A percentile compares a stretch with the other conserved stretches of the same genome.
Evolutionary conservation across 306 rosid species (phyloP).

Genomic region (Oemleria cerasiformis): DNA sequence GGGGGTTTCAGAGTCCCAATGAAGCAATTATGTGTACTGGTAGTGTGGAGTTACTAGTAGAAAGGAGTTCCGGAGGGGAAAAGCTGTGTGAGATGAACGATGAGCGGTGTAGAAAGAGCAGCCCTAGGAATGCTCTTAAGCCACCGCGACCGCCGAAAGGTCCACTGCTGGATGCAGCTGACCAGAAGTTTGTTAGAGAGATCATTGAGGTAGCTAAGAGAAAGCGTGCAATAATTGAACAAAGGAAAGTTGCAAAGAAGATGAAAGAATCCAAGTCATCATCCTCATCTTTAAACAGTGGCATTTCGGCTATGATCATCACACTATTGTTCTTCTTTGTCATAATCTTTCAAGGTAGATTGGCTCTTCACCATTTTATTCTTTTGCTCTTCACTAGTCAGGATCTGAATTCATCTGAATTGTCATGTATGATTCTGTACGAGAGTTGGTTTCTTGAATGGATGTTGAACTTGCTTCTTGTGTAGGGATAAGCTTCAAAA

Average conservation of each 20-base stretch:
- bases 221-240: conserved; percentile 61
- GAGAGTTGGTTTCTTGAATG: neutral
- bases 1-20: conserved; percentile 33
- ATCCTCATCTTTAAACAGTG: conserved; percentile 34
- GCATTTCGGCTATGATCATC: conserved; percentile 56
- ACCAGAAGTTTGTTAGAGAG: conserved; percentile 57
- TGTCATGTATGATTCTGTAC: neutral
- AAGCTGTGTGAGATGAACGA: conserved; percentile 9
- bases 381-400: neutral
- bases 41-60: conserved; percentile 34
- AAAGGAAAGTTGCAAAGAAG: conserved; percentile 51
- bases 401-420: neutral
- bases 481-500: conserved; percentile 11
- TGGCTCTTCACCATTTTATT: conserved; percentile 7
- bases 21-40: conserved; percentile 33
- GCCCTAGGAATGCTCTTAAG: conserved; percentile 53
- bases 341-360: conserved; percentile 57
- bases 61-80: conserved; percentile 29
- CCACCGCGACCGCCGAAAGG: conserved; percentile 78
- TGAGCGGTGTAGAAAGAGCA: conserved; percentile 27
- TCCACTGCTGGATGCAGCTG: conserved; percentile 65
- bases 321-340: conserved; percentile 51
- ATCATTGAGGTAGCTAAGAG: conserved; percentile 56
- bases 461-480: neutral
- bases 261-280: conserved; percentile 48